A percentile compares a stretch with the other conserved stretches of the same genome.
These are phyloP conservation scores for Neonectria hederae DNA, from an alignment of 2,329 filamentous ascomycete species.

Conservation along the genomic window DNA sequence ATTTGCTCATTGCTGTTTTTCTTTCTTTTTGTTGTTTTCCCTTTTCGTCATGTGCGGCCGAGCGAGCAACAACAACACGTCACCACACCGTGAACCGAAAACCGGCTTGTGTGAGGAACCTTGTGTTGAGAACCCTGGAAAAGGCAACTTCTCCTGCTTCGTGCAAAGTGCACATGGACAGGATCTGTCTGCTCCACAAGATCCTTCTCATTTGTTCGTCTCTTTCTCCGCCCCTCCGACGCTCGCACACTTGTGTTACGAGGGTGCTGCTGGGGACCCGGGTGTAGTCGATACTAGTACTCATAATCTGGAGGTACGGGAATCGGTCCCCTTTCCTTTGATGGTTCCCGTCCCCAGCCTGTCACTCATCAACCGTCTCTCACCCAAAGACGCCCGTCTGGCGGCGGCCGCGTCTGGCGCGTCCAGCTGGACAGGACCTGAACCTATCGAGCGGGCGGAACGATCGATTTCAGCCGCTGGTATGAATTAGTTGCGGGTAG, in stretches of 20 bases:
- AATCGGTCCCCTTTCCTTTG: background rate
- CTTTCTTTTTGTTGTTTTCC: constrained; percentile 2
- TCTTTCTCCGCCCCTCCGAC: background rate
- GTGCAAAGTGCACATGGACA: constrained; percentile 16
- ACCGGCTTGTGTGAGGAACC: constrained; percentile 1
- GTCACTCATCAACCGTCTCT: background rate
- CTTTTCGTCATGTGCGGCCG: constrained; percentile 12
- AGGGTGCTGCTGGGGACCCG: background rate
- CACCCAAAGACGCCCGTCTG: constrained; percentile 6
- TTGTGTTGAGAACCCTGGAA: constrained; percentile 12
- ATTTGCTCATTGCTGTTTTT: constrained; percentile 3
- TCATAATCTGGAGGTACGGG: background rate
- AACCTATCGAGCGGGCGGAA: constrained; percentile 16
- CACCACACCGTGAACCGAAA: constrained; percentile 1
- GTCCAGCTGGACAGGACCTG: constrained; percentile 16
- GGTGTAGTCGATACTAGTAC: background rate
- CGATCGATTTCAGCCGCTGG: constrained; percentile 25
- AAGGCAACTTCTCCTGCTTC: constrained; percentile 5
- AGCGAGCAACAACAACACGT: constrained; percentile 14
- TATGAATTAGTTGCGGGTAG: constrained; percentile 12
- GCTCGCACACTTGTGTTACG: background rate
- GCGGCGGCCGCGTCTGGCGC: constrained; percentile 23
- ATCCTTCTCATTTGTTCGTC: constrained; percentile 10
- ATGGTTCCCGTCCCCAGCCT: constrained; percentile 1
- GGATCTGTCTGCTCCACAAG: constrained; percentile 10